Percentiles rank a stretch among this genome's conserved stretches.
Conservation (phyloP, 2,329 filamentous ascomycete species). For the Rhynchosporium graminicola region DNA sequence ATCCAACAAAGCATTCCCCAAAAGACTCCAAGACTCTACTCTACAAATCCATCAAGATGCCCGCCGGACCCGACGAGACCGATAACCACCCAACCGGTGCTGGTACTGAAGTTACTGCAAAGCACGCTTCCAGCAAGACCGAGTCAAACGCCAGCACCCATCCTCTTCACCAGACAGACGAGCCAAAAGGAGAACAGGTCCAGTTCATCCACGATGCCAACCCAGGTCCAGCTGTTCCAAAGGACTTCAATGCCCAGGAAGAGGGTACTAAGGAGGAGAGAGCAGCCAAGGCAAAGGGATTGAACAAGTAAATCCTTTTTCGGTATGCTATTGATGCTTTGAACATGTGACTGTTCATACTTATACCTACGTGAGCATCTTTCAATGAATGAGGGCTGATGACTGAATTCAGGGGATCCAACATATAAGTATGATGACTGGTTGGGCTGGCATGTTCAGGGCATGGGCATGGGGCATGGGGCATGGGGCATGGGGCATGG, state of each 20-base stretch:
- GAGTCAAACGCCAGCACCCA: conserved; percentile 43
- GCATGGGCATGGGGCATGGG: too few species aligned
- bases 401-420: too few species aligned
- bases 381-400: too few species aligned
- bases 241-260: conserved; percentile 53
- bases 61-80: conserved; percentile 43
- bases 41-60: conserved; percentile 38
- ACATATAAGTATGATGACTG: too few species aligned
- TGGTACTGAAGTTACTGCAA: conserved; percentile 43
- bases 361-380: too few species aligned
- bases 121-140: conserved; percentile 41
- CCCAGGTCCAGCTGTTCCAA: conserved; percentile 58
- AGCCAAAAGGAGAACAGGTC: conserved; percentile 49
- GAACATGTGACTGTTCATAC: too few species aligned
- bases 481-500: too few species aligned
- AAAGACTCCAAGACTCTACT: not conserved
- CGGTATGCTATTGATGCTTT: conserved; percentile 27
- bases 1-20: not conserved
- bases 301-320: conserved; percentile 57
- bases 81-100: conserved; percentile 30
- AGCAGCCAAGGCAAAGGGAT: conserved; percentile 60
- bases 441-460: too few species aligned
- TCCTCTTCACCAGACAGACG: conserved; percentile 40
- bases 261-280: conserved; percentile 71
- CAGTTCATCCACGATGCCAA: conserved; percentile 55